These are phyloP conservation scores for Harringtonia lauricola DNA, from an alignment of 2,329 filamentous ascomycete species.

Conservation along the genomic window DNA sequence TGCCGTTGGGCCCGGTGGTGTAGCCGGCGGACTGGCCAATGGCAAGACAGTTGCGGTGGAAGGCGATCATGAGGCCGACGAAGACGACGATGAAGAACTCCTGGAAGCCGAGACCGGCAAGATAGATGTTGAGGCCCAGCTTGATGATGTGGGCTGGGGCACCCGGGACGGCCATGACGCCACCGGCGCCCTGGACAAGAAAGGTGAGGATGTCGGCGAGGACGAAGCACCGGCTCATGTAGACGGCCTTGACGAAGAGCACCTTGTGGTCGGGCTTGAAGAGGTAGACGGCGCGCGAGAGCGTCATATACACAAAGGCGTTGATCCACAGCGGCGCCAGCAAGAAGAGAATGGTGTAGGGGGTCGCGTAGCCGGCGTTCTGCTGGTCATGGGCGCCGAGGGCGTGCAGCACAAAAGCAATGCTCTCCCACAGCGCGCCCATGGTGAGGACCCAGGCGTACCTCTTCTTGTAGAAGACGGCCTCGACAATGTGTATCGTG, in stretches of 20 bases:
- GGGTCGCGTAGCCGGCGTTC: slow-evolving; percentile 18
- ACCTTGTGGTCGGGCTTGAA: slow-evolving; percentile 23
- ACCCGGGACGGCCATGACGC: slow-evolving; percentile 21
- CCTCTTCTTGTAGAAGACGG: slow-evolving; percentile 13
- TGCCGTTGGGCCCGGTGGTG: not conserved
- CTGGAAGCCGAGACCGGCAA: slow-evolving; percentile 25
- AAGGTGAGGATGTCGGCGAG: slow-evolving; percentile 36
- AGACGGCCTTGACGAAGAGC: slow-evolving; percentile 18
- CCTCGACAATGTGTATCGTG: slow-evolving; percentile 13
- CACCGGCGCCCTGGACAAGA: slow-evolving; percentile 30
- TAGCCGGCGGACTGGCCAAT: not conserved
- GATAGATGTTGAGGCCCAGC: slow-evolving; percentile 27
- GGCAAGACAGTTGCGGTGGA: slow-evolving; percentile 19
- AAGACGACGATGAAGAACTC: slow-evolving; percentile 27
- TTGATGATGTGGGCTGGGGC: slow-evolving; percentile 14
- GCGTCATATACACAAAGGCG: slow-evolving; percentile 32
- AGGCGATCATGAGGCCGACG: slow-evolving; percentile 21
- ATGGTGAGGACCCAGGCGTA: slow-evolving; percentile 27
- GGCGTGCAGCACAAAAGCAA: slow-evolving; percentile 25
- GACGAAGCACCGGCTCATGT: slow-evolving; percentile 34
- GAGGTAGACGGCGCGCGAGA: slow-evolving; percentile 27
- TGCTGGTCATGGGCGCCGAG: slow-evolving; percentile 27
- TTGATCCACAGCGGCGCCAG: slow-evolving; percentile 33
- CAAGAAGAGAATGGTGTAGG: slow-evolving; percentile 25
- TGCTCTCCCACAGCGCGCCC: slow-evolving; percentile 26